A percentile compares a stretch with the other conserved stretches of the same genome.
Evolutionary conservation across 1,139 yeast species (phyloP).

Genomic region (Taphrina wiesneri): DNA sequence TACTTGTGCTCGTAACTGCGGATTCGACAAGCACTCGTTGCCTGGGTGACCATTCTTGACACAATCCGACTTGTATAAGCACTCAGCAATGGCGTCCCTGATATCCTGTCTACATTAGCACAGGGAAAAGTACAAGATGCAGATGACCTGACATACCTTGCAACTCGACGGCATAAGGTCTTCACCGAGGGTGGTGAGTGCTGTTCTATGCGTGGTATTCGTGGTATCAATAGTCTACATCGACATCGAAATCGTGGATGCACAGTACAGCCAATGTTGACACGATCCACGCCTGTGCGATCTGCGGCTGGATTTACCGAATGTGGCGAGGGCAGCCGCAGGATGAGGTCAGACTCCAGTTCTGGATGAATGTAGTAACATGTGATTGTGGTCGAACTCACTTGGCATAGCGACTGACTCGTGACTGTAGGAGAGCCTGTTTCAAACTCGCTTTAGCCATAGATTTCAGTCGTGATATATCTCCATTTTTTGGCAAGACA

Average conservation of each 20-base stretch:
- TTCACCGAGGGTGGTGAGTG: too few relatives aligned
- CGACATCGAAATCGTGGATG: too few relatives aligned
- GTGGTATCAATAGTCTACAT: too few relatives aligned
- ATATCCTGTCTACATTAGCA: constrained; percentile 1
- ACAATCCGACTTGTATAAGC: constrained; percentile 34
- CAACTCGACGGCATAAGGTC: constrained; percentile 14
- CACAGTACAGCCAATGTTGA: too few relatives aligned
- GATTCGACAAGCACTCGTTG: constrained; percentile 78
- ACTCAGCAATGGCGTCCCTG: constrained; percentile 34
- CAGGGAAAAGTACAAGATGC: not conserved
- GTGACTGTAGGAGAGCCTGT: too few relatives aligned
- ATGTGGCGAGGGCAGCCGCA: too few relatives aligned
- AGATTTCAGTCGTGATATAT: too few relatives aligned
- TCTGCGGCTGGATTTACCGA: not conserved
- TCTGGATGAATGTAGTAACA: not conserved
- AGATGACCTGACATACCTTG: not conserved
- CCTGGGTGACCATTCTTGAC: constrained; percentile 65
- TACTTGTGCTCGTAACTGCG: constrained; percentile 68
- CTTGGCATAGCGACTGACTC: too few relatives aligned
- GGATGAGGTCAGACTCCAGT: not conserved
- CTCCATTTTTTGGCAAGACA: too few relatives aligned
- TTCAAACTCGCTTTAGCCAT: too few relatives aligned
- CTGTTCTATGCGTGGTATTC: too few relatives aligned
- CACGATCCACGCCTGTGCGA: too few relatives aligned
- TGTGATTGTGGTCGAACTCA: not conserved